A percentile compares a stretch with the other conserved stretches of the same genome.
Conservation (phyloP, 176 grass and related monocot genomes). For the Musa beccarii region DNA sequence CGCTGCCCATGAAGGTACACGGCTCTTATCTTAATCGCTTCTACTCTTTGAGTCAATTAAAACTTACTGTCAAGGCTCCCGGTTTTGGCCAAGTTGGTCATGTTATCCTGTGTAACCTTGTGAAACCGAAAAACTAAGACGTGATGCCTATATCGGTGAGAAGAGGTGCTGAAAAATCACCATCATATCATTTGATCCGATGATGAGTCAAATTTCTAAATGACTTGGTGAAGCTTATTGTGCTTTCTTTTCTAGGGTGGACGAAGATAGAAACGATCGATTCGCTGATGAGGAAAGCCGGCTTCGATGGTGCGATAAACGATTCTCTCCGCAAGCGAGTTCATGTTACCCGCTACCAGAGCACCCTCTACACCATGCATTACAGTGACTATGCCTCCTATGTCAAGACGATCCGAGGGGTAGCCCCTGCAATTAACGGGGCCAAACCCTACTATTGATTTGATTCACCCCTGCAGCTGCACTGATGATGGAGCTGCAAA, state of each 20-base stretch:
- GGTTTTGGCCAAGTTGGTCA: not conserved
- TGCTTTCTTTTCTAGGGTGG: conserved; percentile 49
- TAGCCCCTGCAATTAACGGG: conserved; percentile 29
- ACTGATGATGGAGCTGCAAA: conserved; percentile 15
- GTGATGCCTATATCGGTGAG: not conserved
- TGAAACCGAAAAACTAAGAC: not conserved
- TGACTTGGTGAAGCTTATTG: not conserved
- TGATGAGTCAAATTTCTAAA: not conserved
- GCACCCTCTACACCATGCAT: conserved; percentile 82
- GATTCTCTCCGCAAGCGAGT: conserved; percentile 76
- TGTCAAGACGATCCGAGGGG: conserved; percentile 70
- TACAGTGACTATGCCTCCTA: conserved; percentile 75
- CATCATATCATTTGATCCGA: not conserved
- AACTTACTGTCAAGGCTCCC: not conserved
- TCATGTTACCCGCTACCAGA: conserved; percentile 82
- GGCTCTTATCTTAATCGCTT: not conserved
- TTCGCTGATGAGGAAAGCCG: conserved; percentile 90
- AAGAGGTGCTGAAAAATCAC: not conserved
- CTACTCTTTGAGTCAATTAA: not conserved
- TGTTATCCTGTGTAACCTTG: not conserved
- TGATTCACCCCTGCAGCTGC: conserved; percentile 48
- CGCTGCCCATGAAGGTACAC: conserved; percentile 76
- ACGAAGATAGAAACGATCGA: conserved; percentile 73
- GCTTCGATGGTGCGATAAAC: conserved; percentile 63
- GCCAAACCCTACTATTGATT: conserved; percentile 57